These are phyloP conservation scores for Arabidopsis suecica DNA, from an alignment of 345 rosid species.

Conservation along the genomic window DNA sequence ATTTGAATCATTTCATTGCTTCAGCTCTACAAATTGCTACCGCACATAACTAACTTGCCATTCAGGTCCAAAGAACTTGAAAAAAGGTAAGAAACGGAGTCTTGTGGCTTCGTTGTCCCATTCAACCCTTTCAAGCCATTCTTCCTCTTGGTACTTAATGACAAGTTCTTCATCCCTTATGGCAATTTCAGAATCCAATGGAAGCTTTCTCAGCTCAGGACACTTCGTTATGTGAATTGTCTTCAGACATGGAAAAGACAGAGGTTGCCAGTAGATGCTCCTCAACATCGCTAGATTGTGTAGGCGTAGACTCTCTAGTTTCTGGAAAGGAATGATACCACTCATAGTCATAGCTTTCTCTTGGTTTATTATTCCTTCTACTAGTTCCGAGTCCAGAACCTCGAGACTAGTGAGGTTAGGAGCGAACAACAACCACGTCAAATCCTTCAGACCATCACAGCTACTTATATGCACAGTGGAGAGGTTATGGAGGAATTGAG, in stretches of 20 bases:
- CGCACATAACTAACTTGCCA: slow-evolving; percentile 10
- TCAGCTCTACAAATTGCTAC: background rate
- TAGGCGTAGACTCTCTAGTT: background rate
- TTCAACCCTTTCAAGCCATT: slow-evolving; percentile 12
- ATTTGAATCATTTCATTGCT: background rate
- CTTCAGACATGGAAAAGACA: slow-evolving; percentile 18
- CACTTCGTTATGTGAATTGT: background rate
- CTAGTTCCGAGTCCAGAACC: background rate
- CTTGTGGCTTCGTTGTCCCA: slow-evolving; percentile 29
- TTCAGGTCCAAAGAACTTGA: slow-evolving; percentile 11
- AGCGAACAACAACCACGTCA: slow-evolving; percentile 36
- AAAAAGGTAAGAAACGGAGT: slow-evolving; percentile 28
- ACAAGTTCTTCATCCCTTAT: background rate
- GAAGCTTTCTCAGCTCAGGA: slow-evolving; percentile 28
- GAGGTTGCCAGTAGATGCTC: slow-evolving; percentile 10
- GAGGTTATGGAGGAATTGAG: slow-evolving; percentile 15
- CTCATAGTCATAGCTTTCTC: slow-evolving; percentile 1
- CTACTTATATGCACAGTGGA: background rate
- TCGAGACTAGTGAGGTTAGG: slow-evolving; percentile 7
- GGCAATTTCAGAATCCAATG: slow-evolving; percentile 18
- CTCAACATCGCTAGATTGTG: background rate
- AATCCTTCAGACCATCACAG: slow-evolving; percentile 15
- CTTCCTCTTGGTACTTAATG: background rate
- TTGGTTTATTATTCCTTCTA: slow-evolving; percentile 9
- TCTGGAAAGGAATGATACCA: slow-evolving; percentile 15